Evolutionary conservation across 176 grass and related monocot genomes (phyloP), one percentile per base, ranked within the genome.

Genomic region (Bromus sterilis): DNA sequence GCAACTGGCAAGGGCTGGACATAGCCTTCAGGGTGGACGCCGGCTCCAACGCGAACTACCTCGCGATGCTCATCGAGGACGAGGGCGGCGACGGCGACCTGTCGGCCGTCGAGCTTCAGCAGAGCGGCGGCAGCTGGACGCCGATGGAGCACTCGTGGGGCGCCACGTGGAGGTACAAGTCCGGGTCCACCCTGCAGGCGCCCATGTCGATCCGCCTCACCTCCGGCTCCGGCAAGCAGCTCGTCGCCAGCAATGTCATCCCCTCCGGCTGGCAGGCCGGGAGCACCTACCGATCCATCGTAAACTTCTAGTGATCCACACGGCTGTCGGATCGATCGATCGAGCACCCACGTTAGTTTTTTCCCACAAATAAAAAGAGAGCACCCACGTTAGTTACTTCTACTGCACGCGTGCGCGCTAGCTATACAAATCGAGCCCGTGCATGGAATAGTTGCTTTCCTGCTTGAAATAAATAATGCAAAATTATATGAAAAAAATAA

Each of bases 61-160:
- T 92, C 4, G 90, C 83, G 1, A 83, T 87, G 14, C 83, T 92
- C 28, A 53, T 92, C 4, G 71, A 86, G 79, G 89, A 80, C 78
- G 68, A 65, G 42, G 87, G 78, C 63, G 87, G 90, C 46, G 90
- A 92, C 66, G 87, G 87, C 48, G 86, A 85, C 61, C 87, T 92
- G 25, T 80, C 83, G 0, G 79, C 75, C 4, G 90, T 89, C 57
- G 87, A 92, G 3, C 58, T 92, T 53, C 83, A 71, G 86, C 86
- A 92, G 78, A 49, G 77, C 33, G 82, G 71, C n/a, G 32, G 31
- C 0, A 24, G 43, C 20, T 91, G 89, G 89, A 4, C 32, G 24
- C 28, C 70, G 24, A 93, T 93, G 91, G 66, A 77, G 66, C 84
- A 63, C 20, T 93, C 87, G 11, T 93, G 91, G 91, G 91, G 91